Base-by-base conservation (phyloP, 2,329 filamentous ascomycete species). In the Penicillium sp. region DNA sequence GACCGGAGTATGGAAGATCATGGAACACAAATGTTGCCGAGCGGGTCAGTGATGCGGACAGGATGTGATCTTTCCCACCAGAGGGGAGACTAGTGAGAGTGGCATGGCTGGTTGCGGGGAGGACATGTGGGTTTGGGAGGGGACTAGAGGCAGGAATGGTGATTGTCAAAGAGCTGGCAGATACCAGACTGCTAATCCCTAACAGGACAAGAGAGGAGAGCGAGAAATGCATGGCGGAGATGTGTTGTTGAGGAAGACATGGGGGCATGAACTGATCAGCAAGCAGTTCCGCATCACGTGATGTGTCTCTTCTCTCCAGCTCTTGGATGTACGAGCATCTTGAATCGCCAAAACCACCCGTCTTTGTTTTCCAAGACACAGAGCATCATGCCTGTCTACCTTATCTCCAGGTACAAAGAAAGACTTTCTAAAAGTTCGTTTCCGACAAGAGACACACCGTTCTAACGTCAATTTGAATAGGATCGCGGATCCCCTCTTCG, bases 1-100 rank as follows among this genome's bases (percentile, higher is more conserved):
- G 4, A 6, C 19, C 7, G 10, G 47, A 50, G 28, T 46, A 48
- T 22, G 79, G 77, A 45, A 95, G 76, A 60, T 89, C 83, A 57
- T 70, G 72, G 75, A 96, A 95, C 55, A 81, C 76, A 64, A 96
- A 88, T 22, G 80, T 82, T 67, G 87, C 86, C 59, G 76, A 69
- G 35, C 77, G 73, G 12, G 83, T 82, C 9, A 95, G 72, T 9
- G 83, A 83, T 12, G 86, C 82, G 24, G 77, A 72, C 52, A 77
- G 63, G 34, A 74, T 21, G 83, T 83, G 46, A 83, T 54, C 53
- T 21, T 51, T 53, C 48, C 42, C 47, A 32, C 39, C 71, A 61
- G 53, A 73, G 59, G 53, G 68, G 59, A 65, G 68, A 22, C 64
- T 68, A 43, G 64, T 72, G 53, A 80, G 72, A 24, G 80, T 76